A percentile compares a stretch with the other conserved stretches of the same genome.
These are phyloP conservation scores for Oenanthe javanica DNA, from an alignment of 140 eudicot species.

Conservation along the genomic window DNA sequence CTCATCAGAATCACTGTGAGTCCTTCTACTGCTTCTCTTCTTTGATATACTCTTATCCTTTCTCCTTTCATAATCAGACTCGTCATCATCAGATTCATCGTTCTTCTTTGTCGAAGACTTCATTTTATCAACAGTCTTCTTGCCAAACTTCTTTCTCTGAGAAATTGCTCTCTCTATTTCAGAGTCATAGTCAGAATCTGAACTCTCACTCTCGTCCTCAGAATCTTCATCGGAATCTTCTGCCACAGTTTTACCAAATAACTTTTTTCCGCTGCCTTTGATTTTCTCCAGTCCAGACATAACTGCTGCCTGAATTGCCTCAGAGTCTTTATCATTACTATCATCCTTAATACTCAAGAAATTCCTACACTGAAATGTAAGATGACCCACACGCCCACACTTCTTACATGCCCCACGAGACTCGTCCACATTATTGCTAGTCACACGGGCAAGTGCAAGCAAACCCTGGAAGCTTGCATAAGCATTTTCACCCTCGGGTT, in stretches of 20 bases:
- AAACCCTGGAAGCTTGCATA: slow-evolving; percentile 83
- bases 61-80: slow-evolving; percentile 33
- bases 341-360: slow-evolving; percentile 72
- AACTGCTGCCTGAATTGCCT: slow-evolving; percentile 63
- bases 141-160: slow-evolving; percentile 34
- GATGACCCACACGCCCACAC: slow-evolving; percentile 93
- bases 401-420: slow-evolving; percentile 94
- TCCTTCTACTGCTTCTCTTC: slow-evolving; percentile 45
- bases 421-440: slow-evolving; percentile 67
- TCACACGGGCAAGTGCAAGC: slow-evolving; percentile 69
- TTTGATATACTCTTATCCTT: slow-evolving; percentile 51
- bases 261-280: slow-evolving; percentile 41
- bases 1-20: slow-evolving; percentile 38
- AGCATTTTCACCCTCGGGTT: slow-evolving; percentile 75
- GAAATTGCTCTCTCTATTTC: slow-evolving; percentile 80
- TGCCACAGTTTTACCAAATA: slow-evolving; percentile 27
- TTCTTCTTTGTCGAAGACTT: slow-evolving; percentile 26
- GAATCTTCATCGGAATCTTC: slow-evolving; percentile 44
- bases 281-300: slow-evolving; percentile 64
- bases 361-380: slow-evolving; percentile 84
- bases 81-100: slow-evolving; percentile 36
- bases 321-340: slow-evolving; percentile 48
- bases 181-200: slow-evolving; percentile 80
- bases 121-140: slow-evolving; percentile 25
- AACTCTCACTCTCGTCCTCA: slow-evolving; percentile 80